Base-by-base conservation (phyloP, 371 early-diverging fungal species). In the Apophysomyces variabilis region DNA sequence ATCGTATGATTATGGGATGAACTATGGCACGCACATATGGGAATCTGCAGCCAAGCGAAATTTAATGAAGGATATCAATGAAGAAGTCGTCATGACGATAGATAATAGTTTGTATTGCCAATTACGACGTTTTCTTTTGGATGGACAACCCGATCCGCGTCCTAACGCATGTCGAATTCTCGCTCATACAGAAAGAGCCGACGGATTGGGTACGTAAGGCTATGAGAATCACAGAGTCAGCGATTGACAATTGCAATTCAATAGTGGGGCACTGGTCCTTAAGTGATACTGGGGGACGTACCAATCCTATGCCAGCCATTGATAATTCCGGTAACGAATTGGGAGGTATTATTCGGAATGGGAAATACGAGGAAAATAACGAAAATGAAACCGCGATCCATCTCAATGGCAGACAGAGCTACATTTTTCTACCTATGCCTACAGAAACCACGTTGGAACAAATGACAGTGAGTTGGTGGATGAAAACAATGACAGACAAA, bases 71-170 rank as follows among this genome's bases (percentile, higher is more conserved):
- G 79, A 65, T 43, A 46, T 80, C 1, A 66, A 66, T 14, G 71
- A 74, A n/a, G 62, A 72, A 4, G 77, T 74, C 3, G 61, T 83
- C 12, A 61, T 76, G 69, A 65, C 73, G 32, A 71, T 83, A 8
- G 84, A 83, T 36, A 83, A 69, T 36, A 83, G 84, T 57, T 66
- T 83, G 11, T 79, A 79, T 58, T 83, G 84, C 66, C 68, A 66
- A 9, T n/a, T 83, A 4, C 67, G 84, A 9, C 75, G 68, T 1
- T 80, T 79, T 44, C 58, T 83, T 32, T 58, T 75, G 37, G 74
- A 83, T 36, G 77, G 72, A 0, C 68, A 65, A 0, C 61, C 67
- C n/a, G 77, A 74, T 65, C 70, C 68, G 14, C 63, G 79, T 32
- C 68, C 71, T 5, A 61, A 63, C 16, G 66, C 76, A 6, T 83